A percentile compares a stretch with the other conserved stretches of the same genome.
Conservation (phyloP, 495 filamentous ascomycete genomes). For the Chaetomium tenue region DNA sequence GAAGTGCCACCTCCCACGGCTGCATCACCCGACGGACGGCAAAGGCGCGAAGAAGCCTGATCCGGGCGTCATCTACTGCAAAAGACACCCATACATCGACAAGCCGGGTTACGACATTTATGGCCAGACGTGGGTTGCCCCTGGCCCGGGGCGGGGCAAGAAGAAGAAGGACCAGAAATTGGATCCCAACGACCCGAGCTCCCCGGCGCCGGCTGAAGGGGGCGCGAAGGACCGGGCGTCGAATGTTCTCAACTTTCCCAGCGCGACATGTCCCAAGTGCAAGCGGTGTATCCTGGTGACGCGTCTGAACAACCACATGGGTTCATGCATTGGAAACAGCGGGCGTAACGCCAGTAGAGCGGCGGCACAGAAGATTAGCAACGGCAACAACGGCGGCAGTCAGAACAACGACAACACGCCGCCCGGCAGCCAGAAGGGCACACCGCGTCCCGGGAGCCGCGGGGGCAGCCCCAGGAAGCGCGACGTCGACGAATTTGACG, state of each 20-base stretch:
- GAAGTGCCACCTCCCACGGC: conserved; percentile 62
- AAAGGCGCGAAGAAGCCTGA: conserved; percentile 60
- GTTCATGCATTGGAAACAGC: conserved; percentile 74
- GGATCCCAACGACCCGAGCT: conserved; percentile 41
- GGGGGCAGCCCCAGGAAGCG: conserved; percentile 52
- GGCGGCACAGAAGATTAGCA: conserved; percentile 55
- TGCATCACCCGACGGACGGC: conserved; percentile 63
- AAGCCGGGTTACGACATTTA: conserved; percentile 78
- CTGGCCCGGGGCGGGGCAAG: conserved; percentile 55
- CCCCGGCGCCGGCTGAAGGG: conserved; percentile 50
- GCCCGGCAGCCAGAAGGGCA: conserved; percentile 57
- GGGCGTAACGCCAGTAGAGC: conserved; percentile 65
- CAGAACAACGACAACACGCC: conserved; percentile 54
- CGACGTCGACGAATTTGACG: conserved; percentile 48
- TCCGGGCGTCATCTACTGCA: conserved; percentile 68
- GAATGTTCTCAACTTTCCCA: conserved; percentile 63
- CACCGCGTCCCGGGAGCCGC: conserved; percentile 53
- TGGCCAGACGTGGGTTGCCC: conserved; percentile 65
- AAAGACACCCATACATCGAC: conserved; percentile 68
- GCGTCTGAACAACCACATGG: conserved; percentile 70
- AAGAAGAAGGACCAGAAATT: conserved; percentile 63
- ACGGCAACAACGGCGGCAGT: conserved; percentile 47
- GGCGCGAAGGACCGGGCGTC: conserved; percentile 51
- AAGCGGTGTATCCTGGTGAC: conserved; percentile 55
- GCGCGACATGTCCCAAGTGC: conserved; percentile 54